Evolutionary conservation across 2,329 filamentous ascomycete species (phyloP).

Genomic region (Metarhizium rileyi): DNA sequence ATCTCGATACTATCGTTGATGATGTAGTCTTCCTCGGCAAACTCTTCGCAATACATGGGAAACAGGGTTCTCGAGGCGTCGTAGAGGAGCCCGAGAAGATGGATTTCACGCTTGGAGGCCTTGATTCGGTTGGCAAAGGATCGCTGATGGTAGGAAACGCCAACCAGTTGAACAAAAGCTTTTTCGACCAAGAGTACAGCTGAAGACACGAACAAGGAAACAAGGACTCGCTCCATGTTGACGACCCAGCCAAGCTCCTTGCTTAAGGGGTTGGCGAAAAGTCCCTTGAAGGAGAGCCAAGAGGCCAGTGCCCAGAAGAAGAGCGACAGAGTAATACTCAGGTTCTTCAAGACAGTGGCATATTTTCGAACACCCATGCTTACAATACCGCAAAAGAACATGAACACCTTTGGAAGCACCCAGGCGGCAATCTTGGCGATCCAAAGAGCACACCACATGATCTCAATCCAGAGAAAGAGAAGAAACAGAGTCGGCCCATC

Average conservation of each 20-base stretch:
- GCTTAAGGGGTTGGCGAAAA: constrained; percentile 29
- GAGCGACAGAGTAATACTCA: constrained; percentile 57
- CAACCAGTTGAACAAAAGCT: constrained; percentile 70
- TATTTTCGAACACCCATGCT: constrained; percentile 64
- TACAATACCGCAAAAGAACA: constrained; percentile 60
- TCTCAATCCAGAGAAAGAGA: constrained; percentile 60
- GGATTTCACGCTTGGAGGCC: constrained; percentile 78
- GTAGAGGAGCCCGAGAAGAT: constrained; percentile 74
- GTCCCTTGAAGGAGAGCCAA: constrained; percentile 51
- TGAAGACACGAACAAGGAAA: constrained; percentile 56
- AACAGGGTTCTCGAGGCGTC: constrained; percentile 84
- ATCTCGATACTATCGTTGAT: constrained; percentile 79
- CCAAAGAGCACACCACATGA: constrained; percentile 60
- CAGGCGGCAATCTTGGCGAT: constrained; percentile 55
- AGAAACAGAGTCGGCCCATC: constrained; percentile 43
- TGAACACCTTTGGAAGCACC: constrained; percentile 50
- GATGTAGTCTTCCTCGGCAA: constrained; percentile 81
- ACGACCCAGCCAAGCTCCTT: constrained; percentile 40
- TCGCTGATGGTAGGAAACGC: constrained; percentile 75
- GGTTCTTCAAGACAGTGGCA: constrained; percentile 51
- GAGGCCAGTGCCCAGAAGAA: constrained; percentile 59
- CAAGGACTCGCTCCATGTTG: constrained; percentile 55
- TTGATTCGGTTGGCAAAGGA: constrained; percentile 78
- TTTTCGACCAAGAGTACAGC: constrained; percentile 69
- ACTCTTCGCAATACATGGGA: constrained; percentile 85